Base-by-base conservation (phyloP, 768 basidiomycete genomes). In the Podaxis mareebaensis region DNA sequence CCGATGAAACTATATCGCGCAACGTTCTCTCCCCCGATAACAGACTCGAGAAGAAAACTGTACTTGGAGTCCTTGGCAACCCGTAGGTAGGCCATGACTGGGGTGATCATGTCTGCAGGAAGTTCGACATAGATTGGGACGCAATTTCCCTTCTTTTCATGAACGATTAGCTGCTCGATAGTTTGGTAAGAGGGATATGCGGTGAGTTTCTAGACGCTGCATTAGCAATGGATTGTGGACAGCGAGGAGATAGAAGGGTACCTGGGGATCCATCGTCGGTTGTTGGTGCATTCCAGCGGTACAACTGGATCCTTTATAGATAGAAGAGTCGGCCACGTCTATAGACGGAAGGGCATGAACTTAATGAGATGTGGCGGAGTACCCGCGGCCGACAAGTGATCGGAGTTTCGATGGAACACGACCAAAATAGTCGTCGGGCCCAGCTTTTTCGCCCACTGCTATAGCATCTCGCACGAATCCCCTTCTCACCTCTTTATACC, bases 1-100 rank as follows among this genome's bases (percentile, higher is more conserved):
- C 97, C 97, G 64, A 99, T 91, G 77, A 98, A 99, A 70, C 93
- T 95, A 76, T 96, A 99, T 58, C 97, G 86, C 38, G 92, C 95
- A 53, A 96, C 79, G 72, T 87, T 93, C 79, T 97, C 94, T 46
- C 95, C 96, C 30, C 86, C 91, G 30, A 93, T 82, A 49, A 99
- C 91, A 52, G 93, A 95, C 75, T 99, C 97, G 48, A 99, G 83
- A 53, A 99, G 78, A 75, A 99, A 99, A 73, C 93, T 95, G 79
- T 96, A 93, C 73, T 91, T 92, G 1, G 93, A 93, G 70, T 95
- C 92, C 70, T 95, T 90, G 12, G 96, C 88, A 65, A 99, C 84
- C 62, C 94, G 88, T 53, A 99, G 86, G 75, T 98, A 99, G 6
- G 97, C 96, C 79, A 95, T 91, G 72, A 95, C 95, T 75, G 97